Evolutionary conservation across 176 grass and related monocot genomes (phyloP), one percentile per base, ranked within the genome.

Genomic region (Chloris gayana): DNA sequence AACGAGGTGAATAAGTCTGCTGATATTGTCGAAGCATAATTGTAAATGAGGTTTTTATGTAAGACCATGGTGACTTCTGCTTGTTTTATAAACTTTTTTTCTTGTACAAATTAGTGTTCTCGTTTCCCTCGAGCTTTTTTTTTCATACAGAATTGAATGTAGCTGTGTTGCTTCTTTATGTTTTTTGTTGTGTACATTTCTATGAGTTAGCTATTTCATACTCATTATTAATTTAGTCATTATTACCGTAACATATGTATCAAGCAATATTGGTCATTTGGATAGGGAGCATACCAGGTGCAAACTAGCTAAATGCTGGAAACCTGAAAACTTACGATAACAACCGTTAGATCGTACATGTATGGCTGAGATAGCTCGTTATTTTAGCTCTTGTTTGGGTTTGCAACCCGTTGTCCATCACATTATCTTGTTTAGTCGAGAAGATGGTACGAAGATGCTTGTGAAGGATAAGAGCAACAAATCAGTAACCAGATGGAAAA

Each of bases 171-270:
- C 32, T 51, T 7, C n/a, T 35, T 35, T 33, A 61, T 18, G 31
- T 8, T 38, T n/a, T 76, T 31, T 70, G 7, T 11, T 79, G 14
- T 81, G 13, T 31, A 41, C 54, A 39, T 38, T 49, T 2, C 67
- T 37, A 34, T 1, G 7, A 31, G 26, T 45, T 59, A 13, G 19
- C 35, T 34, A 32, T 4, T 30, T 35, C 24, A 12, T 30, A 17
- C 35, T 30, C 17, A 62, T 45, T 12, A 61, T 42, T 44, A 61
- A 61, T 27, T 9, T 39, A 13, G 34, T 4, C 58, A n/a, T n/a
- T n/a, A n/a, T n/a, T n/a, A n/a, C n/a, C n/a, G n/a, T n/a, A n/a
- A 2, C 31, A 45, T 33, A 66, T 67, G 72, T 57, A 75, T 53
- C 46, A 83, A 2, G n/a, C 18, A 46, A 25, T 30, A 34, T n/a